Percentiles rank a stretch among this genome's conserved stretches.
phyloP scores from a whole-genome alignment of 225 moss, liverwort and hornwort genomes.

The Asterella californica region DNA sequence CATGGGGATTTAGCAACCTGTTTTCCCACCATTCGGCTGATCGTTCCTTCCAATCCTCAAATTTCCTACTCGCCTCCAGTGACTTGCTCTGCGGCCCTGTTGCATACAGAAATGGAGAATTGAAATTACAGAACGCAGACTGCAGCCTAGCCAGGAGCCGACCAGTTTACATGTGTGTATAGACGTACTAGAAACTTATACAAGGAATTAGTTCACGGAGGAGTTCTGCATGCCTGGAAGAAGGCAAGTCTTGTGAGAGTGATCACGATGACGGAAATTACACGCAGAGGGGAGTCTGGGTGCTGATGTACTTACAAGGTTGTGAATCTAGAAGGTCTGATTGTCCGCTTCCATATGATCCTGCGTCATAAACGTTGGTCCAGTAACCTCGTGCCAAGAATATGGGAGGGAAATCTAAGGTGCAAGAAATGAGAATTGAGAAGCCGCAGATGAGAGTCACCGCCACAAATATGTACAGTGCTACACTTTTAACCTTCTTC shows the following conservation, averaged over 20 bases:
- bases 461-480: neutral
- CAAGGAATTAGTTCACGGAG: neutral
- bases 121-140: neutral
- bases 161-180: no score
- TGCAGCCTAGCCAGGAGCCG: neutral
- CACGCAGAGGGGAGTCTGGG: neutral
- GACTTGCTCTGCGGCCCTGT: slow-evolving; percentile 6
- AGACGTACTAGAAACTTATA: no score
- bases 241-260: neutral
- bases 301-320: slow-evolving; percentile 5
- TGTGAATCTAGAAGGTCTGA: neutral
- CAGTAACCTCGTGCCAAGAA: slow-evolving; percentile 9
- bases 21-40: slow-evolving; percentile 26
- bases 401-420: slow-evolving; percentile 10
- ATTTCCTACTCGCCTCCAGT: neutral
- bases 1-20: neutral
- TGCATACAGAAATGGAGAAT: neutral
- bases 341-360: neutral
- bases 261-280: neutral
- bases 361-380: neutral
- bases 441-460: slow-evolving; percentile 6
- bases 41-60: slow-evolving; percentile 23
- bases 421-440: slow-evolving; percentile 7
- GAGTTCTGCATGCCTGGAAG: neutral
- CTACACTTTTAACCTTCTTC: slow-evolving; percentile 7